Evolutionary conservation across 441 rosid genomes (phyloP), one percentile per base, ranked within the genome.

Genomic region (Sinapis alba): DNA sequence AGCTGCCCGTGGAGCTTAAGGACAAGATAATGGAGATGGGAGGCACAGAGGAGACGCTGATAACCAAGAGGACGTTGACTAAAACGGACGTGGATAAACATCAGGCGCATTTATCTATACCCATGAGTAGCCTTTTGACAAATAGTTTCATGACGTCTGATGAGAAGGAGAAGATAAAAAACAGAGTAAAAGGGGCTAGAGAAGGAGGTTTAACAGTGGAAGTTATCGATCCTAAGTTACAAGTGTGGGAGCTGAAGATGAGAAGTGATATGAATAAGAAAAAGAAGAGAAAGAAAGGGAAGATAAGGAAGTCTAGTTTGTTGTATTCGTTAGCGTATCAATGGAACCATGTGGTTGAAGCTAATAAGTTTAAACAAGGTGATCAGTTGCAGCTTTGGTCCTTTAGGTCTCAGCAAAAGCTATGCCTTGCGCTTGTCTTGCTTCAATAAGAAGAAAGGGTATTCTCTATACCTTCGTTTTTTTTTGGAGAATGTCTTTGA

Each of bases 121-220:
- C 60, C 18, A 20, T 28, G 21, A 45, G 15, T 28, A 8, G 23
- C 1, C 47, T 60, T 1, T 9, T 71, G 30, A 69, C 23, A 20
- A 16, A n/a, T 19, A n/a, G 34, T 28, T 61, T 45, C 51, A 0
- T 58, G 10, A 71, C 50, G 4, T 58, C 65, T 20, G 74, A 27
- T 43, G 74, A 70, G n/a, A 70, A 70, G 59, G 15, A 4, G n/a
- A 12, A 47, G 59, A 28, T 4, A 21, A 13, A 61, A 10, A 61
- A 13, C 4, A 51, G 34, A 30, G 7, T 2, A 12, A 60, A 19
- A 28, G n/a, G 23, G 30, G 60, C 20, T 32, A 21, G 21, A 51
- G 68, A 71, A 71, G 62, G 75, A 71, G 60, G 75, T 62, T 61
- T 71, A 30, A 30, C 32, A 3, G 75, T 61, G 60, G 2, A 61